Percentiles rank a stretch among this genome's conserved stretches.
These are phyloP conservation scores for Penicillium ucsense DNA, from an alignment of 495 filamentous ascomycete species.

Conservation along the genomic window DNA sequence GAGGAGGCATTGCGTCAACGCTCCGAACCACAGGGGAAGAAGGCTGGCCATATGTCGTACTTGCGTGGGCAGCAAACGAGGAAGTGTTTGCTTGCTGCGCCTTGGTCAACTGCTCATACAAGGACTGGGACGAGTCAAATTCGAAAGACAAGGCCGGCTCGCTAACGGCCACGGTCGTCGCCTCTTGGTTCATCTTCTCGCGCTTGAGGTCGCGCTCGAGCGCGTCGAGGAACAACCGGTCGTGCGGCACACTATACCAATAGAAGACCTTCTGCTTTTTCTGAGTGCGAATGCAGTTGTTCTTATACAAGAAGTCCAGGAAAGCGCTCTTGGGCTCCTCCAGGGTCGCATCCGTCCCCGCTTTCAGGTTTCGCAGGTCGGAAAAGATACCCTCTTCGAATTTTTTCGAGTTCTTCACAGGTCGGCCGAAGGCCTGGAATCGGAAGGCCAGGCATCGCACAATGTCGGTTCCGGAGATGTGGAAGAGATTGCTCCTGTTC, in stretches of 20 bases:
- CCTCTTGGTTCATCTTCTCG: slow-evolving; percentile 98
- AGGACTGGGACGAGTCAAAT: slow-evolving; percentile 96
- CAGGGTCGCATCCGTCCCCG: slow-evolving; percentile 95
- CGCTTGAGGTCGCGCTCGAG: slow-evolving; percentile 95
- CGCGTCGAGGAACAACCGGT: slow-evolving; percentile 93
- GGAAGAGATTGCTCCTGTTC: slow-evolving; percentile 89
- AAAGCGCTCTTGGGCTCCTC: slow-evolving; percentile 98
- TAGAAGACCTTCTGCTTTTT: slow-evolving; percentile 99
- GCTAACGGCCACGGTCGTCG: slow-evolving; percentile 89
- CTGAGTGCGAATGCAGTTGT: slow-evolving; percentile 98
- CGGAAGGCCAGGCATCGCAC: slow-evolving; percentile 96
- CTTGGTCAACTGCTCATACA: slow-evolving; percentile 99
- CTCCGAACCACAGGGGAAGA: slow-evolving; percentile 79
- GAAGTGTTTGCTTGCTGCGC: slow-evolving; percentile 97
- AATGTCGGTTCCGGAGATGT: slow-evolving; percentile 97
- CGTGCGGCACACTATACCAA: slow-evolving; percentile 99
- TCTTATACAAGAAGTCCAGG: slow-evolving; percentile 98
- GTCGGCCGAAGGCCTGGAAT: slow-evolving; percentile 96
- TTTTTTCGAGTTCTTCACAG: slow-evolving; percentile 99
- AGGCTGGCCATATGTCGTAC: slow-evolving; percentile 69
- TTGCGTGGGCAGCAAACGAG: slow-evolving; percentile 81
- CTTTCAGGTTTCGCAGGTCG: slow-evolving; percentile 94
- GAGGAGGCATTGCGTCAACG: slow-evolving; percentile 80
- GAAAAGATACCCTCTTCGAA: slow-evolving; percentile 99
- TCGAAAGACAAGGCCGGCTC: slow-evolving; percentile 97